Evolutionary conservation across 2,329 filamentous ascomycete species (phyloP), one percentile per base, ranked within the genome.

Genomic region (Tolypocladium guangdongense): DNA sequence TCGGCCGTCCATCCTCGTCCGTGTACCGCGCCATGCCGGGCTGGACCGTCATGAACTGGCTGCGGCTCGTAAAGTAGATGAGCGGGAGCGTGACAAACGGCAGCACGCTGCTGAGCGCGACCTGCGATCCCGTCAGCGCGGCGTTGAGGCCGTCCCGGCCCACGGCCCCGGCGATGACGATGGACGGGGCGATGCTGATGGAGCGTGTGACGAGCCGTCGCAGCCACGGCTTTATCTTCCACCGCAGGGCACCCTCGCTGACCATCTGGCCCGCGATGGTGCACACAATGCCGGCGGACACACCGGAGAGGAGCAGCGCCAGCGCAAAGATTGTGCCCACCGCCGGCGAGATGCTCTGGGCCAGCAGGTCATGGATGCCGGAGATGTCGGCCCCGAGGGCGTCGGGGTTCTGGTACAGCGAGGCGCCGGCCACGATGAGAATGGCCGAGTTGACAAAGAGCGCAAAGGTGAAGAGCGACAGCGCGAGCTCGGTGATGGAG

Each of bases 251-350:
- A 7, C 90, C 90, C 66, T 95, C 90, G 57, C 83, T 85, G 24
- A 95, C 86, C 84, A 95, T 93, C 67, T 95, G 90, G 0, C 90
- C 90, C 0, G 90, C 81, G 60, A 95, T 93, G 1, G 90, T 95
- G 71, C 90, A 95, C 2, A 95, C 86, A 37, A 95, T 88, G 7
- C 90, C 90, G 0, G 90, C 90, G 0, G 84, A 88, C 14, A 89
- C 79, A 10, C 90, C 90, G 0, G 86, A 91, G 0, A 95, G 79
- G 0, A 95, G 78, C 1, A 95, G 73, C 0, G 90, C 88, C 2
- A 95, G 74, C 0, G 88, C 88, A 58, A 95, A 95, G n/a, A 95
- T 75, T 3, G 87, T 88, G 2, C 88, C 90, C 0, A 89, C 90
- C 0, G 80, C 86, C 0, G 84, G 83, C 0, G 86, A 83, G 51